A percentile compares a stretch with the other conserved stretches of the same genome.
phyloP scores from a whole-genome alignment of 1,284 basidiomycete genomes.

The Pseudozyma thailandica region DNA sequence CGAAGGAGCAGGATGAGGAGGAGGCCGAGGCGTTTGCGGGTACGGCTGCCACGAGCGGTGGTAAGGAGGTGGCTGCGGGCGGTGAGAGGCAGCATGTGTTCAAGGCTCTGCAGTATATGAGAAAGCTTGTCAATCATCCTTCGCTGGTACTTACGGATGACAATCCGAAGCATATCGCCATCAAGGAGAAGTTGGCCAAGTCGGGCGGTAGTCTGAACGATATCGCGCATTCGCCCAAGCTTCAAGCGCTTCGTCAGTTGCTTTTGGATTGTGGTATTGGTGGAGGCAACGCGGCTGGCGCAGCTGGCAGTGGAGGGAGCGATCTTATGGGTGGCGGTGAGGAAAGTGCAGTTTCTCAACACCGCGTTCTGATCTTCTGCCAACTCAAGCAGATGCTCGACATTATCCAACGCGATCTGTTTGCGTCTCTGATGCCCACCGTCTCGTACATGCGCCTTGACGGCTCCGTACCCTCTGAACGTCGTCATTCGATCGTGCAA shows the following conservation, averaged over 20 bases:
- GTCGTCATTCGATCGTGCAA: constrained; percentile 78
- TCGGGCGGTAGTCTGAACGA: constrained; percentile 74
- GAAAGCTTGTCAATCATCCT: constrained; percentile 98
- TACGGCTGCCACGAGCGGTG: constrained; percentile 69
- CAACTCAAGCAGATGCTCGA: constrained; percentile 99
- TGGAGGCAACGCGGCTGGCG: constrained; percentile 69
- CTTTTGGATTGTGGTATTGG: constrained; percentile 90
- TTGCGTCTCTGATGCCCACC: constrained; percentile 89
- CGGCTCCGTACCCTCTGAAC: constrained; percentile 69
- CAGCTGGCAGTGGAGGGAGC: constrained; percentile 71
- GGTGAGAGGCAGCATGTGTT: constrained; percentile 69
- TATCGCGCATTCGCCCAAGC: constrained; percentile 90
- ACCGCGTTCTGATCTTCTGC: constrained; percentile 98
- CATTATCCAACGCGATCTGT: constrained; percentile 93
- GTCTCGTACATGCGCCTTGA: constrained; percentile 99
- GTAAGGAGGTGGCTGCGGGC: constrained; percentile 70
- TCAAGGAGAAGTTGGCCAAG: constrained; percentile 73
- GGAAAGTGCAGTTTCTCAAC: constrained; percentile 78
- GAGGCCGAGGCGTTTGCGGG: constrained; percentile 66
- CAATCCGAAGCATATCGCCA: constrained; percentile 71
- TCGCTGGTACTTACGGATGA: constrained; percentile 66
- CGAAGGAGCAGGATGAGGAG: constrained; percentile 74
- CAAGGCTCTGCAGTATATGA: constrained; percentile 85
- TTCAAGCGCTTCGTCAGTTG: constrained; percentile 74
- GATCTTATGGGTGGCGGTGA: constrained; percentile 69